Base-by-base conservation (phyloP, 306 rosid genomes). In the Acacia melanoxylon region DNA sequence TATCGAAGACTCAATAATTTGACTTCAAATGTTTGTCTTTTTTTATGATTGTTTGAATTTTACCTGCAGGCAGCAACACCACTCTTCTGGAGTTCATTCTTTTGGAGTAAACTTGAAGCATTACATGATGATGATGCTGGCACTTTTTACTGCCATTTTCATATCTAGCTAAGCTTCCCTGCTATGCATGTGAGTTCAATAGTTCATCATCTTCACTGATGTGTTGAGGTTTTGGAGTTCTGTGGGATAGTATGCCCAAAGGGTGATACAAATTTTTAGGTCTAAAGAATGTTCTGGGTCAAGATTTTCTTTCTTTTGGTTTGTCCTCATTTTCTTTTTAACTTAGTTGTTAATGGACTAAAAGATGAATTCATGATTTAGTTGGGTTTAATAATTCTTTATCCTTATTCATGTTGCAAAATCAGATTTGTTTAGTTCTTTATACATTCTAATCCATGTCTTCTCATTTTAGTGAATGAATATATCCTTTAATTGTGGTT, bases 101-200 rank as follows among this genome's bases (percentile, higher is more conserved):
- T 29, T 75, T 22, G 31, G 72, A 13, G 74, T 54, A 24, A 24
- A 12, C 17, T 61, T 11, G 61, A 54, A 54, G 61, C 11, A 20
- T 54, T 54, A 54, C 61, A 73, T 87, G 67, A 81, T 89, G 78
- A 80, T 89, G 76, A 42, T 94, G 45, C 24, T 90, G 86, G 89
- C 86, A 77, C 27, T 91, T 78, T 80, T 83, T 48, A 27, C 88
- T 58, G 72, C 81, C 68, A 40, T 83, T 29, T 80, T 88, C 78
- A 27, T 61, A 67, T 59, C 75, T 65, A 65, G 83, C 54, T 89
- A 85, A 91, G 68, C 76, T 72, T 78, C 37, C 22, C 48, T 67
- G 33, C 24, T 74, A 65, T 35, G 8, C 22, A 56, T 73, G 74
- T 40, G 48, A 29, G 14, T 9, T 29, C 31, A 29, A 29, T 29